Base-by-base conservation (phyloP, 305 asterid species). In the Rubia tinctorum region DNA sequence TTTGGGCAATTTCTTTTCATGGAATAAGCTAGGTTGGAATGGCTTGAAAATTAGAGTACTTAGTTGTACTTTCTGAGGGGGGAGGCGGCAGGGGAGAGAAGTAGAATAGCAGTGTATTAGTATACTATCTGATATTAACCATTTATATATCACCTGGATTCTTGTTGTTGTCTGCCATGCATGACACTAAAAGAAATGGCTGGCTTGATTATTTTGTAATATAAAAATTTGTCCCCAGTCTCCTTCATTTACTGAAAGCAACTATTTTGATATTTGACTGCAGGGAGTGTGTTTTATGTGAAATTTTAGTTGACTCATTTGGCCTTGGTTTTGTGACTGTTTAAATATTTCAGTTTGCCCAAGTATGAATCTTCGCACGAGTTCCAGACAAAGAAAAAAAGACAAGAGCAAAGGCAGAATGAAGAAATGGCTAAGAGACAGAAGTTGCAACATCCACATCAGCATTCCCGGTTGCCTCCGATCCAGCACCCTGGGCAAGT, bases 351-450 rank as follows among this genome's bases (percentile, higher is more conserved):
- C 88, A 92, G 99, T 84, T 83, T 95, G 86, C 98, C 98, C 6
- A 88, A 84, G 78, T 95, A 95, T 7, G 99, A 95, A 79, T 81
- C 97, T 27, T 95, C 99, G 0, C 99, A 95, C 30, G 99, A 95
- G 89, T 95, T 91, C 88, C 98, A 92, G 84, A 95, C 97, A 11
- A 95, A 92, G 96, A 95, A 88, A 77, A 95, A 88, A 80, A 82
- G 98, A 73, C 99, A 89, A 86, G 96, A 90, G 76, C 99, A 95
- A 67, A 80, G 97, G 20, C 96, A 90, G 80, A 91, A 88, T 8
- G 98, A 95, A 80, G 96, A 95, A 87, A 73, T 80, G n/a, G 93
- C 98, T 12, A 95, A 91, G 79, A 82, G 96, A 71, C 96, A 88
- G 77, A 92, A 95, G 84, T 20, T 84, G 75, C 96, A 80, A 79